phyloP scores from a whole-genome alignment of 257 asterid species.

The Ajuga chamaepitys region DNA sequence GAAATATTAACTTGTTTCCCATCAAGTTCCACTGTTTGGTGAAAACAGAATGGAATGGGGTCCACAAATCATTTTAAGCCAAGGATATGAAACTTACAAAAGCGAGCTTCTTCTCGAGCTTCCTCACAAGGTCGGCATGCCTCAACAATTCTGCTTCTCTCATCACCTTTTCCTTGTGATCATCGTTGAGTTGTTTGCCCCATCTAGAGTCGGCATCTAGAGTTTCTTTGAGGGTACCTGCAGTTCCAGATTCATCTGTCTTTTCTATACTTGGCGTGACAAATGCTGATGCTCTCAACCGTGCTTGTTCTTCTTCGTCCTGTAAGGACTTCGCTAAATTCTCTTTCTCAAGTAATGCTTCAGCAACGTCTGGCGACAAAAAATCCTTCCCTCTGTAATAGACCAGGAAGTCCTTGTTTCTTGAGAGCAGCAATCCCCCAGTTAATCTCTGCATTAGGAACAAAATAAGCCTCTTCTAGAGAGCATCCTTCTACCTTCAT shows the following conservation, averaged over 20 bases:
- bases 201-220: conserved; percentile 75
- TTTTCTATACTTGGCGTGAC: conserved; percentile 27
- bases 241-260: conserved; percentile 36
- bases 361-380: conserved; percentile 79
- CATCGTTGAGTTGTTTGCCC: conserved; percentile 64
- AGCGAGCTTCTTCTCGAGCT: conserved; percentile 74
- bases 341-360: conserved; percentile 85
- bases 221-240: conserved; percentile 90
- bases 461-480: background rate
- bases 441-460: conserved; percentile 71
- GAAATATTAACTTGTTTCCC: background rate
- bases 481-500: background rate
- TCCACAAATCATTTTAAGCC: background rate
- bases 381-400: conserved; percentile 88
- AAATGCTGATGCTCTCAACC: conserved; percentile 48
- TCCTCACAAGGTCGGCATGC: conserved; percentile 74
- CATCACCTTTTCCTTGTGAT: conserved; percentile 58
- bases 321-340: conserved; percentile 68
- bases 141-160: conserved; percentile 67
- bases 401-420: conserved; percentile 93
- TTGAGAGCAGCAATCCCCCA: conserved; percentile 74
- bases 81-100: conserved; percentile 45
- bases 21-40: background rate
- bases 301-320: conserved; percentile 92
- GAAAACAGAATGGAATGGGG: background rate